Percentiles rank a stretch among this genome's conserved stretches.
These are phyloP conservation scores for Alopecurus myosuroides DNA, from an alignment of 176 grass and related monocot species.

Conservation along the genomic window DNA sequence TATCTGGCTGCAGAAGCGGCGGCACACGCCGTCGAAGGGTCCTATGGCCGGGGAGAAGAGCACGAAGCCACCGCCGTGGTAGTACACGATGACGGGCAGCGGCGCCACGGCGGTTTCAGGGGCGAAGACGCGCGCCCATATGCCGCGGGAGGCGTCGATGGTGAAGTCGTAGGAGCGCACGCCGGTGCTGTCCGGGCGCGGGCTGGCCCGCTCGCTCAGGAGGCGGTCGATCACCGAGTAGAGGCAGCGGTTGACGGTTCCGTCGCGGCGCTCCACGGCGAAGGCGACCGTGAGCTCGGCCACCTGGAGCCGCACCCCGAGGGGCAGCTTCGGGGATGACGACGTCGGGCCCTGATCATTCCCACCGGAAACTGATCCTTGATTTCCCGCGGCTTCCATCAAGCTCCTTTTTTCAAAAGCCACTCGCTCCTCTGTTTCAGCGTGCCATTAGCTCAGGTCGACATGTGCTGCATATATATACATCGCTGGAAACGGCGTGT, in stretches of 20 bases:
- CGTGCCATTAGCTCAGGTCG: not conserved
- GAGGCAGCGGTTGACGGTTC: constrained; percentile 62
- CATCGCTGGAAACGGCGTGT: not conserved
- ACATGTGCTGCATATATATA: not conserved
- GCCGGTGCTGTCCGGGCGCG: constrained; percentile 25
- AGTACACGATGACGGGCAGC: constrained; percentile 55
- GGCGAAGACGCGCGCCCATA: constrained; percentile 58
- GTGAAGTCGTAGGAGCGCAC: constrained; percentile 50
- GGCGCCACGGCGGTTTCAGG: not conserved
- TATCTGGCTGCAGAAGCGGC: constrained; percentile 32
- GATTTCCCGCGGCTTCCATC: not conserved
- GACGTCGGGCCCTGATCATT: not conserved
- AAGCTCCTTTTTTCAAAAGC: not conserved
- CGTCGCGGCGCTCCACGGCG: constrained; percentile 28
- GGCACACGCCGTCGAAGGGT: constrained; percentile 50
- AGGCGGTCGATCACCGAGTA: constrained; percentile 33
- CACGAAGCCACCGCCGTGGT: constrained; percentile 70
- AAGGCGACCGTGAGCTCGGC: constrained; percentile 15
- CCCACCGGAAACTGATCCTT: not conserved
- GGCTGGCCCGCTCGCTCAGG: constrained; percentile 11
- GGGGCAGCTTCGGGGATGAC: constrained; percentile 23
- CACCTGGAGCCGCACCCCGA: constrained; percentile 28
- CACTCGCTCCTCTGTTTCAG: not conserved
- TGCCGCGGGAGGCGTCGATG: constrained; percentile 40
- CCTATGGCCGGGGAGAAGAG: constrained; percentile 51